Base-by-base conservation (phyloP, 805 yeast species). In the Peterozyma toletana region DNA sequence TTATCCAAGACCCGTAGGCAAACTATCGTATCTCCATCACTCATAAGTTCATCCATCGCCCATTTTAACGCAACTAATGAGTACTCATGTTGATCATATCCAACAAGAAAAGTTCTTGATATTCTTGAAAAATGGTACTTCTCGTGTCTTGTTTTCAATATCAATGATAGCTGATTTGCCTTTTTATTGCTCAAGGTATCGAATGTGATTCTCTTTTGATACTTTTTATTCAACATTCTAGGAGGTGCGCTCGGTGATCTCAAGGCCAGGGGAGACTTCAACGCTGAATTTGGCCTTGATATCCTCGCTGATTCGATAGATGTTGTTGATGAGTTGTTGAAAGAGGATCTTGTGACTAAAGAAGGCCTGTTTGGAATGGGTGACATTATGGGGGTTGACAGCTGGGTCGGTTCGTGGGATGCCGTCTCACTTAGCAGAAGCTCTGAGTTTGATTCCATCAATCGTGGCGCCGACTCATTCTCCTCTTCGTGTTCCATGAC, bases 11-110 rank as follows among this genome's bases (percentile, higher is more conserved):
- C 77, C 30, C 71, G 57, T 15, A 73, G 50, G 34, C 73, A 66
- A 2, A 73, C 68, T 5, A 73, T 50, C 16, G 70, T 73, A 48
- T 73, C 78, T 16, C 72, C 71, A 44, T 73, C 74, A 18, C 57
- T 61, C 14, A 66, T 56, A 44, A 73, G 56, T 45, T 71, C 68
- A 35, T 66, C 70, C 4, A 73, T 48, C 2, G 71, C 58, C 77
- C 77, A 73, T 39, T 59, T 64, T 21, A 73, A 49, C 5, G 75
- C 75, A 11, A 56, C 54, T n/a, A 64, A 59, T 13, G 76, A 67
- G 44, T 66, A 63, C 33, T 60, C 64, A 46, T 66, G 63, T 16
- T 65, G 62, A 52, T 71, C 74, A 40, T 63, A 66, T 3, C 74
- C 76, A 39, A 70, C 63, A 38, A 73, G 50, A 33, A 72, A 58